phyloP scores from a whole-genome alignment of 108 stramenopile genomes.

The Cyclostephanos invisitatus region DNA sequence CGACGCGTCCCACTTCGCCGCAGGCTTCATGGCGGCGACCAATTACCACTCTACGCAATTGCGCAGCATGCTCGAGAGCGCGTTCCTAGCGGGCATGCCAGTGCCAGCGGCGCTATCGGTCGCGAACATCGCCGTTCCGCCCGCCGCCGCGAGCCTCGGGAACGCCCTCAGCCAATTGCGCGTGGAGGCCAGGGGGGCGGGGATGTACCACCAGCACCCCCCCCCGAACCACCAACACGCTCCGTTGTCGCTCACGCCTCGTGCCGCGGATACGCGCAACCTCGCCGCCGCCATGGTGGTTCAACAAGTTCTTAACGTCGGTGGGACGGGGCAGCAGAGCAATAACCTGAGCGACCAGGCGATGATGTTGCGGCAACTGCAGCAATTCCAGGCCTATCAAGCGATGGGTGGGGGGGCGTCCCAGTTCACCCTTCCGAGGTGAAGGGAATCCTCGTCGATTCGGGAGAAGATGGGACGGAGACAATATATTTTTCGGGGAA shows the following conservation, averaged over 20 bases:
- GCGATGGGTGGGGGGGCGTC: neutral
- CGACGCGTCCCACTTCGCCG: slow-evolving; percentile 51
- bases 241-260: neutral
- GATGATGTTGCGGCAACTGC: neutral
- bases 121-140: neutral
- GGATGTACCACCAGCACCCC: neutral
- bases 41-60: slow-evolving; percentile 48
- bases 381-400: slow-evolving; percentile 3
- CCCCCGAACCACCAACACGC: neutral
- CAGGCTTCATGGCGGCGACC: slow-evolving; percentile 65
- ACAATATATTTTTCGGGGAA: no score
- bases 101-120: neutral
- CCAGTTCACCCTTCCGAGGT: neutral
- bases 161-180: neutral
- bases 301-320: neutral
- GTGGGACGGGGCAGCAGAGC: neutral
- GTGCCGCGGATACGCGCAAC: neutral
- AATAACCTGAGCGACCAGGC: neutral
- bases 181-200: neutral
- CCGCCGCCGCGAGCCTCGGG: neutral
- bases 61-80: slow-evolving; percentile 37
- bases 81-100: slow-evolving; percentile 16
- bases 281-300: neutral
- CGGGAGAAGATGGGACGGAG: neutral
- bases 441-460: neutral